Evolutionary conservation across 106 monocot genomes (phyloP).

Genomic region (Vanilla planifolia): DNA sequence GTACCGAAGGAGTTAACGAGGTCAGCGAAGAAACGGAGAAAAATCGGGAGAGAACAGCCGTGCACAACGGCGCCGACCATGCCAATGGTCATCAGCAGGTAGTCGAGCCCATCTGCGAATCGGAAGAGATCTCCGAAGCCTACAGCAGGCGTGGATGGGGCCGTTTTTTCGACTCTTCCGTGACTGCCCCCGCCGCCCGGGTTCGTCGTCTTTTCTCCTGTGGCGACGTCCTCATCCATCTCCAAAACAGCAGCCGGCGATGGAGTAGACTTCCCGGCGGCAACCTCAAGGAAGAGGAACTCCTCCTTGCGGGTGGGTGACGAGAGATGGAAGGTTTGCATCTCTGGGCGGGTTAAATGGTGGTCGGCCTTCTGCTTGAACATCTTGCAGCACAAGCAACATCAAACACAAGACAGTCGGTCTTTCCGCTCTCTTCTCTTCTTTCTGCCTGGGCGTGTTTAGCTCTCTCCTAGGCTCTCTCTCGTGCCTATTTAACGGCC

Average conservation of each 20-base stretch:
- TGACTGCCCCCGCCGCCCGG: background rate
- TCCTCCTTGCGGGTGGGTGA: slow-evolving; percentile 18
- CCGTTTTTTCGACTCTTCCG: slow-evolving; percentile 19
- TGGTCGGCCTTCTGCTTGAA: slow-evolving; percentile 11
- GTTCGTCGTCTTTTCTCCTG: background rate
- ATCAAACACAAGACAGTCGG: background rate
- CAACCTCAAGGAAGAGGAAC: slow-evolving; percentile 20
- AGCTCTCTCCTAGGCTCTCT: background rate
- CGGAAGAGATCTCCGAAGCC: slow-evolving; percentile 43
- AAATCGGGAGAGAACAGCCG: slow-evolving; percentile 89
- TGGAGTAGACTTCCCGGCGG: background rate
- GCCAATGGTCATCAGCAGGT: slow-evolving; percentile 59
- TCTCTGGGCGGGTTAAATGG: slow-evolving; percentile 46
- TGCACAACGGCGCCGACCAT: slow-evolving; percentile 77
- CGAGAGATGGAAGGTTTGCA: slow-evolving; percentile 54
- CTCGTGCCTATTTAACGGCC: slow-evolving; percentile 15
- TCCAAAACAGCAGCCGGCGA: background rate
- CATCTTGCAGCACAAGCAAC: slow-evolving; percentile 3
- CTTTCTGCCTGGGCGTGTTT: background rate
- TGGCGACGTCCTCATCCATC: background rate
- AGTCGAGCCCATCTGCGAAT: slow-evolving; percentile 79
- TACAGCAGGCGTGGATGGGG: slow-evolving; percentile 16
- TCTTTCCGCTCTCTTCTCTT: no score
- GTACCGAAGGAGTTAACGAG: slow-evolving; percentile 95
- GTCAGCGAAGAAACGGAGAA: slow-evolving; percentile 89